Evolutionary conservation across 2,329 filamentous ascomycete species (phyloP).

Genomic region (Didymella lethalis): DNA sequence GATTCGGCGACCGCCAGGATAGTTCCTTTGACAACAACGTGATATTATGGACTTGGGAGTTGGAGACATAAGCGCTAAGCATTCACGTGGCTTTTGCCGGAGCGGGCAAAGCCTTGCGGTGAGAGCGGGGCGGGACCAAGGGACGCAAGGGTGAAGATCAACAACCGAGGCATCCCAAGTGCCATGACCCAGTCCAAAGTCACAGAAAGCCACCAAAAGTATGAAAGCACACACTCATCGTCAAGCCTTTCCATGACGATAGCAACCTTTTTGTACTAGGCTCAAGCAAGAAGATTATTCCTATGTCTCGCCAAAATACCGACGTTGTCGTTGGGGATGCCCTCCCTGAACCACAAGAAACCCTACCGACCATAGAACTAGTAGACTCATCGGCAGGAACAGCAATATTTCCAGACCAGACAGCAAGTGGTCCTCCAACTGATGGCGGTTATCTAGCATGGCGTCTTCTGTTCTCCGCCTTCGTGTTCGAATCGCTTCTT

Average conservation of each 20-base stretch:
- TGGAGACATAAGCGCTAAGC: slow-evolving; percentile 5
- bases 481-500: slow-evolving; percentile 60
- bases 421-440: slow-evolving; percentile 16
- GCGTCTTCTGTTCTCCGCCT: slow-evolving; percentile 59
- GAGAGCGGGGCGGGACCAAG: slow-evolving; percentile 6
- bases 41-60: slow-evolving; percentile 3
- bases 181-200: background rate
- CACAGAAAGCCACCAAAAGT: background rate
- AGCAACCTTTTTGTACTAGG: background rate
- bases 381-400: background rate
- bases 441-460: slow-evolving; percentile 51
- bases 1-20: slow-evolving; percentile 27
- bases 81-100: background rate
- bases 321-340: background rate
- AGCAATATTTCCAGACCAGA: slow-evolving; percentile 5
- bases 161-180: slow-evolving; percentile 9
- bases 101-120: slow-evolving; percentile 1
- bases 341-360: background rate
- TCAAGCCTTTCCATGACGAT: background rate
- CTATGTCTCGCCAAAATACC: background rate
- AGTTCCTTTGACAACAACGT: slow-evolving; percentile 7
- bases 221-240: background rate
- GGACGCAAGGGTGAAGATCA: slow-evolving; percentile 8
- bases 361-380: background rate
- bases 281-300: background rate